Evolutionary conservation across 768 basidiomycete genomes (phyloP), one percentile per base, ranked within the genome.

Genomic region (Trametes cubensis): DNA sequence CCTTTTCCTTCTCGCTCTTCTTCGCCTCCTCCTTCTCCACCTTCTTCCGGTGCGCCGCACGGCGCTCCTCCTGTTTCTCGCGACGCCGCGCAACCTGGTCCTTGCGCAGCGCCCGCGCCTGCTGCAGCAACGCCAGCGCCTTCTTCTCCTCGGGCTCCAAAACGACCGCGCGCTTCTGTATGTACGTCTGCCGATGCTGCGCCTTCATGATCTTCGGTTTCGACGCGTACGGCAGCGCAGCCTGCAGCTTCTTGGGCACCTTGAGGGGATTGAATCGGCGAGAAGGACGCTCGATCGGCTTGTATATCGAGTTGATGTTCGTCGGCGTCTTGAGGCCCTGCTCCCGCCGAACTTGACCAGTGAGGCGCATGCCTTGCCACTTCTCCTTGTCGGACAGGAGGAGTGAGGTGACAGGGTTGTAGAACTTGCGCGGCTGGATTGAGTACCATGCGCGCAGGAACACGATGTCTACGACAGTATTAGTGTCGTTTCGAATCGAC

Each of bases 391-490:
- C 83, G 17, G 89, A 85, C 10, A 95, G 79, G 0, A 99, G 81
- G 3, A 98, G 81, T 1, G 94, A 95, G 0, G 93, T 95, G 65
- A 98, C 94, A 1, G 97, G 92, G 74, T 95, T 98, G 80, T 98
- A 99, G 76, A 91, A 95, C 74, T 93, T 92, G 65, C 95, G 86
- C 6, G 97, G 96, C 73, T 95, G 88, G 57, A 99, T 88, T 23
- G 94, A 88, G 75, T 95, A 95, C 97, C 97, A 99, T 1, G 95
- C 94, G 23, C 96, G 85, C 10, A 99, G 80, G 80, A 99, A 98
- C 59, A 98, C 83, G 58, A 98, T 89, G 70, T 98, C 97, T 62
- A 38, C 23, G 13, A 25, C 21, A 34, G 28, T 20, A 4, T 25
- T 13, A 7, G 7, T 18, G 20, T 3, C 14, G 44, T 4, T 42